Conservation (phyloP, 2,329 filamentous ascomycete species). For the Stagonosporopsis vannaccii region DNA sequence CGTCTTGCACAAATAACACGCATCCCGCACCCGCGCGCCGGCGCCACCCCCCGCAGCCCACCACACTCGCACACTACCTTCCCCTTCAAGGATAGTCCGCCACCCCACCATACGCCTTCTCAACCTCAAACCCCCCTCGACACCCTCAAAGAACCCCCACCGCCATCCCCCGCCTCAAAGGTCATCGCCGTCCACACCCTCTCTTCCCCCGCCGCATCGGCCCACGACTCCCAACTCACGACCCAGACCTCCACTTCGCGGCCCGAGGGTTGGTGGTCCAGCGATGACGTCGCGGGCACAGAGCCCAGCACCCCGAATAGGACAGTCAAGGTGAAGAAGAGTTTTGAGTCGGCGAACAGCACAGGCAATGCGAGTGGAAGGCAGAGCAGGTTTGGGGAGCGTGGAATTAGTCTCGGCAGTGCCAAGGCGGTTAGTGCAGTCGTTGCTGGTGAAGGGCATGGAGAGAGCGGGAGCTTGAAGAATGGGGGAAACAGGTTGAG, state of each 20-base stretch:
- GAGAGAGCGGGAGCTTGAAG: conserved; percentile 24
- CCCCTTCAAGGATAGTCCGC: conserved; percentile 24
- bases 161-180: conserved; percentile 6
- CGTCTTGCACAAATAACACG: conserved; percentile 22
- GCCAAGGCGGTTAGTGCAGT: conserved; percentile 44
- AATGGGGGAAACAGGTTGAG: not conserved
- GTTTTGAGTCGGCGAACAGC: conserved; percentile 41
- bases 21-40: conserved; percentile 27
- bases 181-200: conserved; percentile 16
- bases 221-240: conserved; percentile 36
- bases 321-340: conserved; percentile 17
- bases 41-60: conserved; percentile 18
- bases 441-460: conserved; percentile 33
- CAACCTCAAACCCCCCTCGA: not conserved
- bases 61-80: conserved; percentile 19
- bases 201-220: conserved; percentile 32
- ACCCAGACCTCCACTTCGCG: conserved; percentile 40
- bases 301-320: conserved; percentile 32
- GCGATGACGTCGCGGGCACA: conserved; percentile 47
- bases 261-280: conserved; percentile 51
- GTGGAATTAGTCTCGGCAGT: conserved; percentile 45
- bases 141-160: not conserved
- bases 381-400: conserved; percentile 37
- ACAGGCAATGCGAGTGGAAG: conserved; percentile 17
- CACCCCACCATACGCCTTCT: not conserved